phyloP scores from a whole-genome alignment of 2,329 filamentous ascomycete species.

The Penicillium olsonii region DNA sequence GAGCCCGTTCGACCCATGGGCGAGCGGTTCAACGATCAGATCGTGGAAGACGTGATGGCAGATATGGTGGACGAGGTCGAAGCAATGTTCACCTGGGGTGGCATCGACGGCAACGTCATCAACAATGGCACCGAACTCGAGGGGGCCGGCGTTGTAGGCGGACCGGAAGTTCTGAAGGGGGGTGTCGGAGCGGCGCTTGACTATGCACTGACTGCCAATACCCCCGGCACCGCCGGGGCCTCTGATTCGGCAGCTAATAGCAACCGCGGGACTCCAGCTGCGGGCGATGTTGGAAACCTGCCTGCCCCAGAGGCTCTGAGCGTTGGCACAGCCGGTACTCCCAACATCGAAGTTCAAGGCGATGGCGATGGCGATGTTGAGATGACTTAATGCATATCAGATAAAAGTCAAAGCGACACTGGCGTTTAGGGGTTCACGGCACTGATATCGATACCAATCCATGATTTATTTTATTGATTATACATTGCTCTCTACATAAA shows the following conservation, averaged over 20 bases:
- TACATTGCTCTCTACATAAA: too few species aligned
- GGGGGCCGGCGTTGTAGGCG: conserved; percentile 30
- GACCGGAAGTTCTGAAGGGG: conserved; percentile 34
- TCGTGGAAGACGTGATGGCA: conserved; percentile 89
- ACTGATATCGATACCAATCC: conserved; percentile 19
- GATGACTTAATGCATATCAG: conserved; percentile 25
- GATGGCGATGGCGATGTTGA: conserved; percentile 32
- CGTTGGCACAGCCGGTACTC: conserved; percentile 25
- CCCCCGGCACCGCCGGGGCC: conserved; percentile 13
- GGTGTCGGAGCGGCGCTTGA: conserved; percentile 36
- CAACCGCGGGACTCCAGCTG: conserved; percentile 19
- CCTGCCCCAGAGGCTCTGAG: conserved; percentile 27
- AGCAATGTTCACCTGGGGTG: conserved; percentile 64
- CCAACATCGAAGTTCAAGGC: conserved; percentile 16
- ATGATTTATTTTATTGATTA: conserved; percentile 7
- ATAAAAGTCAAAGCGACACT: not conserved
- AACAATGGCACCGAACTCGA: conserved; percentile 26
- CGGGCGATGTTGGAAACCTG: conserved; percentile 18
- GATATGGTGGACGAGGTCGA: conserved; percentile 95
- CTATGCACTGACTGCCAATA: conserved; percentile 21
- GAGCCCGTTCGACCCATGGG: conserved; percentile 60
- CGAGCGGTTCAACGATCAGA: conserved; percentile 87
- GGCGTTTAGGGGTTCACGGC: conserved; percentile 8
- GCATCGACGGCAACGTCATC: conserved; percentile 36
- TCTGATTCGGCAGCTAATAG: conserved; percentile 26